Base-by-base conservation (phyloP, 2,329 filamentous ascomycete species). In the Curvularia spicifera region DNA sequence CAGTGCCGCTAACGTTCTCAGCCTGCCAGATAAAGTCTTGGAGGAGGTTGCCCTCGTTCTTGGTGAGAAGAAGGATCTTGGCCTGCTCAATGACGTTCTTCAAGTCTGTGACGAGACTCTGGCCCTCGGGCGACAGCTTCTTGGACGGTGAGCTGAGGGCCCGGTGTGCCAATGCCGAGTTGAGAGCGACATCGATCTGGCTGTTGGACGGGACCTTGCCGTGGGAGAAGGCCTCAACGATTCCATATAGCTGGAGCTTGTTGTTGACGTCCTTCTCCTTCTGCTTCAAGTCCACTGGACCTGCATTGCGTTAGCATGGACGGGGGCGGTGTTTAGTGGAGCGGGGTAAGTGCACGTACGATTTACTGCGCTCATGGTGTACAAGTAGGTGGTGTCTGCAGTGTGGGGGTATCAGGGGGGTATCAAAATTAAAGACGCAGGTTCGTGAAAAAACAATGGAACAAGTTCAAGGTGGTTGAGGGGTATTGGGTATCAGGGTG, bases 11-110 rank as follows among this genome's bases (percentile, higher is more conserved):
- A 61, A 95, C 88, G 46, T 90, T 85, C 73, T 92, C 87, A 0
- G 93, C 93, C 75, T 97, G 91, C 90, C 91, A 99, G 78, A 98
- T 91, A 78, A 99, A 98, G 71, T 99, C 93, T 75, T 99, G 95
- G 20, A 99, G 81, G 57, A 98, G 80, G 71, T 99, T 93, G 73
- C 93, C 95, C 59, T 97, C 86, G 75, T 99, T 99, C 85, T 98
- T 99, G 80, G 89, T 90, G 26, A 99, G 83, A 8, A 98, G 81
- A 12, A 99, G 84, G 56, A 88, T 80, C 82, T 97, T 96, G 57
- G 94, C 90, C 76, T 95, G 86, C 70, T 90, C 86, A 45, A 99
- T 88, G 51, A 97, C 91, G 53, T 91, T 83, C 60, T 87, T 87
- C 56, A 95, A 80, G 67, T 98, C 94, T 42, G 82, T 80, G 3